Conservation (phyloP, 2,329 filamentous ascomycete genomes). For the Arthrobotrys pseudoclavata region DNA sequence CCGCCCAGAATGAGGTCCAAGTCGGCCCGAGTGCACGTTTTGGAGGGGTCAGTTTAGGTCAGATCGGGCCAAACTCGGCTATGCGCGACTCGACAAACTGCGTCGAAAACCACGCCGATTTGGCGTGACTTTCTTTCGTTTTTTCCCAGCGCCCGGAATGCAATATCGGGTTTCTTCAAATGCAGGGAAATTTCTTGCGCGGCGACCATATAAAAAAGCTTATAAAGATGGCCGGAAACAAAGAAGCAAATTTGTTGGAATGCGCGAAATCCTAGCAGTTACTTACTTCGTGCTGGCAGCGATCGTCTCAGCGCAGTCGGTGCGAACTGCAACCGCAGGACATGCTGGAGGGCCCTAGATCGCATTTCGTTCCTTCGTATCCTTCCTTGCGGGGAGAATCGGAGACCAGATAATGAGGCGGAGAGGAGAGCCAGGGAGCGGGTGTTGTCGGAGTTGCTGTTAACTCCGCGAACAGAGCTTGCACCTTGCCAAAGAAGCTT, state of each 20-base stretch:
- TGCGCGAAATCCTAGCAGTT: constrained; percentile 33
- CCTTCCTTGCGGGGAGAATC: constrained; percentile 39
- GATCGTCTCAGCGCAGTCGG: constrained; percentile 23
- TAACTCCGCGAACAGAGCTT: constrained; percentile 37
- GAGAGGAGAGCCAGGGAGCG: background rate
- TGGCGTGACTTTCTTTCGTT: constrained; percentile 53
- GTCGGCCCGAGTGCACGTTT: constrained; percentile 50
- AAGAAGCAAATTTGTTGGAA: constrained; percentile 39
- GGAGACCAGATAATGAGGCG: constrained; percentile 25
- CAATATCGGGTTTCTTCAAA: constrained; percentile 39
- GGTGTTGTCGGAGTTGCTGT: constrained; percentile 18
- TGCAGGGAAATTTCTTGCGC: constrained; percentile 40
- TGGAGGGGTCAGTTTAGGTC: background rate
- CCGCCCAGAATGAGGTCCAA: constrained; percentile 42
- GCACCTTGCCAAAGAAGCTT: constrained; percentile 1
- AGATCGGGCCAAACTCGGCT: constrained; percentile 49
- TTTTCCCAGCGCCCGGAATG: constrained; percentile 8
- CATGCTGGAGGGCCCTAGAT: constrained; percentile 32
- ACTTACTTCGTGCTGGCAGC: constrained; percentile 51
- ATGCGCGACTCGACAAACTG: constrained; percentile 34
- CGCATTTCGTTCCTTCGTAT: constrained; percentile 38
- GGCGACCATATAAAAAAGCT: constrained; percentile 47
- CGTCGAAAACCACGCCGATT: constrained; percentile 56
- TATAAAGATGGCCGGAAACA: constrained; percentile 16
- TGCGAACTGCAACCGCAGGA: constrained; percentile 40